Conservation (phyloP, 2,329 filamentous ascomycete species). For the Hypoxylon sp. region DNA sequence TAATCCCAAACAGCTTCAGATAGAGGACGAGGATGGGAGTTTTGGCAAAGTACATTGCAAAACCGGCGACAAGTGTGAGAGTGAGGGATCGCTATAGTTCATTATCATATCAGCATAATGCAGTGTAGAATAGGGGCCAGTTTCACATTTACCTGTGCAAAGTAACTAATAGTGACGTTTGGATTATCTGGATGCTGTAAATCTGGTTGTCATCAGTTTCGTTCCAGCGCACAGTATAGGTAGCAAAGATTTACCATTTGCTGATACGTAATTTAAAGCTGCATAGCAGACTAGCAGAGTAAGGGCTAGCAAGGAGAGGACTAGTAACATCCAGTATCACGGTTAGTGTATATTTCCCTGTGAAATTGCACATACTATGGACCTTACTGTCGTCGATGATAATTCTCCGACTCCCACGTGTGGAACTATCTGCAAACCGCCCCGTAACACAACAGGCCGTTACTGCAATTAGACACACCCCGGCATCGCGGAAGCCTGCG, state of each 20-base stretch:
- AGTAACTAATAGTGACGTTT: not conserved
- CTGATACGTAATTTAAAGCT: not conserved
- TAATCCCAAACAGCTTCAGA: not conserved
- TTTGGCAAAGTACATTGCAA: slow-evolving; percentile 17
- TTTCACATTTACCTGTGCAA: slow-evolving; percentile 5
- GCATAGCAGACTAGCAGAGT: slow-evolving; percentile 5
- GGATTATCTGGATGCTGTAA: not conserved
- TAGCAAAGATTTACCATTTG: not conserved
- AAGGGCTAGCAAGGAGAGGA: slow-evolving; percentile 7
- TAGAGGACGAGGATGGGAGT: slow-evolving; percentile 10
- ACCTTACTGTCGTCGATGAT: slow-evolving; percentile 3
- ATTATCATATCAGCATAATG: not conserved
- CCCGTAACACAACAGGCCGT: not conserved
- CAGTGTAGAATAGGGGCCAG: too few species aligned
- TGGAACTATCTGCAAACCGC: not conserved
- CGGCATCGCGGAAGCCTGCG: not conserved
- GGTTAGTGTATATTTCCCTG: not conserved
- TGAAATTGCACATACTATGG: not conserved
- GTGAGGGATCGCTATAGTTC: slow-evolving; percentile 4
- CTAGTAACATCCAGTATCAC: not conserved
- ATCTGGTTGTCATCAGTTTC: not conserved
- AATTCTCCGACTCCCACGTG: not conserved
- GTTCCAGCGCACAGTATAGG: not conserved
- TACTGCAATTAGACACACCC: not conserved
- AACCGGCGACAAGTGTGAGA: slow-evolving; percentile 1